Base-by-base conservation (phyloP, 805 yeast genomes). In the Wickerhamiella sergipiensis region DNA sequence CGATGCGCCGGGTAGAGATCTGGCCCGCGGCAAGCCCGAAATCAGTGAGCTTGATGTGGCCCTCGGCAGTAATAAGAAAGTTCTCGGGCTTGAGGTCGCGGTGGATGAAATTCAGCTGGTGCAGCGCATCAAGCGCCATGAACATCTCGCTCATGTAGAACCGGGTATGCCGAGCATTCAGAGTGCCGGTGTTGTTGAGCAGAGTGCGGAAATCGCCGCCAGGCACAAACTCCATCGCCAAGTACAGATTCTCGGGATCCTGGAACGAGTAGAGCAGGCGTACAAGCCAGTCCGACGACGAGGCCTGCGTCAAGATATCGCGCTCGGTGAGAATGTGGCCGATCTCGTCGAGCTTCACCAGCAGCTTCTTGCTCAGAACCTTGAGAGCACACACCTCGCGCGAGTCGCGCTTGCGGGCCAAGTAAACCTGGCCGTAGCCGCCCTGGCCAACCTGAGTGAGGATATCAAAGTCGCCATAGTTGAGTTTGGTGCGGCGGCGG, bases 221-320 rank as follows among this genome's bases (percentile, higher is more conserved):
- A 8, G 99, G 97, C n/a, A 92, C 98, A 67, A 85, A 92, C 66
- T 92, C 98, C 99, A 92, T 92, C 1, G 98, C 98, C 62, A 92
- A 73, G 60, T 86, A 92, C 29, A 92, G 85, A 62, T 84, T 85
- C 55, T 85, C 89, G 0, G 81, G 67, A 67, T 92, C 97, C 67
- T 92, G 99, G 70, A 92, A 92, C 1, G 97, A 96, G 65, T 92
- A 92, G 52, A 87, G 74, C 48, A 92, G 73, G 67, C 88, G 88
- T 42, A 92, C 98, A 39, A 92, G 73, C 99, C 99, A 92, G 53
- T 88, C 95, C 47, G 90, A 80, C 65, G 96, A 77, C 1, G 97
- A 87, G 39, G 92, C 90, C 52, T 59, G 63, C n/a, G 97, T 90
- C 59, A 92, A 73, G 54, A 92, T 90, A 65, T 92, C 99, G 64